Conservation (phyloP, 495 filamentous ascomycete genomes). For the Aspergillus homomorphus region DNA sequence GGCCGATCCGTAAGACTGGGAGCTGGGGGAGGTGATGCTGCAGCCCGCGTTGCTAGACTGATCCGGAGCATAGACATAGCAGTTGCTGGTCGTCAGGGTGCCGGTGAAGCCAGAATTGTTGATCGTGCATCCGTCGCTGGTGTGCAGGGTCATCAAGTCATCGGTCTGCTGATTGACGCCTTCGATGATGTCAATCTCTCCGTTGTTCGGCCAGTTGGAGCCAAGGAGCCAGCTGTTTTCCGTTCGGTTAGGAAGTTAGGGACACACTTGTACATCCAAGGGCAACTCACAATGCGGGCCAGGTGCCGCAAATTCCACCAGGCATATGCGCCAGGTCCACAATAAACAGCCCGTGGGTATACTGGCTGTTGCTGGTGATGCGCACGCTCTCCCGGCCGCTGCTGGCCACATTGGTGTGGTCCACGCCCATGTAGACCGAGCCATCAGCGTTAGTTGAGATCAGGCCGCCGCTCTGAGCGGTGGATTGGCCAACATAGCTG, state of each 20-base stretch:
- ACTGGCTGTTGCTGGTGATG: conserved; percentile 50
- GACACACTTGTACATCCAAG: not conserved
- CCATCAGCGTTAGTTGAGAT: conserved; percentile 45
- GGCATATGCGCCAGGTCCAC: conserved; percentile 61
- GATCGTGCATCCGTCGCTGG: conserved; percentile 57
- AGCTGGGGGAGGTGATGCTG: conserved; percentile 36
- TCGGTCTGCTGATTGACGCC: conserved; percentile 54
- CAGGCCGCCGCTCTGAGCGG: conserved; percentile 51
- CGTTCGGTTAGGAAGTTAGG: not conserved
- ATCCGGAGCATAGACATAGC: conserved; percentile 48
- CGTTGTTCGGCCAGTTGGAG: conserved; percentile 62
- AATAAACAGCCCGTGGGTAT: conserved; percentile 57
- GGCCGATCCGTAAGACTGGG: conserved; percentile 47
- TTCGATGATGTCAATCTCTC: conserved; percentile 75
- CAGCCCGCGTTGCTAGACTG: conserved; percentile 53
- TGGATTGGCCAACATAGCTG: conserved; percentile 51
- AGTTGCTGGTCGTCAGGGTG: conserved; percentile 42
- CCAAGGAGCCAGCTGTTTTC: conserved; percentile 50
- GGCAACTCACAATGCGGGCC: conserved; percentile 57
- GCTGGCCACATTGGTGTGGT: conserved; percentile 28
- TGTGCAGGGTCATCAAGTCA: conserved; percentile 68
- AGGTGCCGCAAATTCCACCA: conserved; percentile 52
- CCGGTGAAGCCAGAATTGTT: conserved; percentile 43
- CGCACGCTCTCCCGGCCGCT: conserved; percentile 58
- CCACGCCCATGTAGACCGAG: conserved; percentile 44